phyloP scores from a whole-genome alignment of 768 basidiomycete genomes.

The Hygrophorus russula region DNA sequence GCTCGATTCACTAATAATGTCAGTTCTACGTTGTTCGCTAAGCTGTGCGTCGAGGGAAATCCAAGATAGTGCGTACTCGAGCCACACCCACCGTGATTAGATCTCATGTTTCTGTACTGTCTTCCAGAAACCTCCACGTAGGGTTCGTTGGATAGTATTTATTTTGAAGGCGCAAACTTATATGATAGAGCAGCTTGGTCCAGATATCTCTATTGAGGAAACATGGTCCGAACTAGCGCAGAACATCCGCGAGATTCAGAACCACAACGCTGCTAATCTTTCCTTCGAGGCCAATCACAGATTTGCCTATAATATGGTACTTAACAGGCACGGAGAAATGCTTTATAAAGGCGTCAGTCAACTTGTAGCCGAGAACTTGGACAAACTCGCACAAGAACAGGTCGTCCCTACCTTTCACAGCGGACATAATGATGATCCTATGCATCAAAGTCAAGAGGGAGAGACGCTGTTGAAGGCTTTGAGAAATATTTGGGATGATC shows the following conservation, averaged over 20 bases:
- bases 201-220: constrained; percentile 66
- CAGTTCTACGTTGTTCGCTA: not conserved
- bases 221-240: constrained; percentile 73
- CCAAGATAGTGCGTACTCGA: constrained; percentile 33
- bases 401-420: constrained; percentile 81
- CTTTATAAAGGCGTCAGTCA: constrained; percentile 78
- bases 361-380: constrained; percentile 76
- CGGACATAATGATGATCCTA: constrained; percentile 50
- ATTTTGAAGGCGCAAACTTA: not conserved
- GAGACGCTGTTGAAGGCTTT: constrained; percentile 79
- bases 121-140: constrained; percentile 34
- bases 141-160: constrained; percentile 17
- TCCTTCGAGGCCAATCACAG: constrained; percentile 92
- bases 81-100: not conserved
- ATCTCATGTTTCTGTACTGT: not conserved
- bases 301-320: constrained; percentile 90
- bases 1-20: no score
- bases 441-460: constrained; percentile 72
- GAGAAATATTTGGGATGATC: constrained; percentile 87
- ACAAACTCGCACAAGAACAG: constrained; percentile 60
- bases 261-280: constrained; percentile 82
- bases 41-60: constrained; percentile 27
- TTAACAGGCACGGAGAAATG: constrained; percentile 72
- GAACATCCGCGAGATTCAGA: constrained; percentile 91
- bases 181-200: constrained; percentile 42